These are phyloP conservation scores for Marasmius oreades DNA, from an alignment of 1,284 basidiomycete genomes.

Conservation along the genomic window DNA sequence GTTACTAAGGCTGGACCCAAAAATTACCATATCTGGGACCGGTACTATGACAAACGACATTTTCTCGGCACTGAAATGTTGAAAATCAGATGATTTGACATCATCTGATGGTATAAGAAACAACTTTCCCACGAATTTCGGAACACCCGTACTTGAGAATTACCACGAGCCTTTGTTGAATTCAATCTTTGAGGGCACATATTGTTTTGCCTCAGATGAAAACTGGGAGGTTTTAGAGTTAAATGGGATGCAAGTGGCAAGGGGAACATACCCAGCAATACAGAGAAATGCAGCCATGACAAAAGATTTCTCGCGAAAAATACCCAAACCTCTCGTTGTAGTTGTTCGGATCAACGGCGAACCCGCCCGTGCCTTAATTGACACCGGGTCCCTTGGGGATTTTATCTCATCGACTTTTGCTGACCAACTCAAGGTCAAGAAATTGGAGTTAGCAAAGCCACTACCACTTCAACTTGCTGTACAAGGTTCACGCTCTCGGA, in stretches of 20 bases:
- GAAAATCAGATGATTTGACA: neutral
- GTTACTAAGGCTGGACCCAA: neutral
- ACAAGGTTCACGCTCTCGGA: conserved; percentile 16
- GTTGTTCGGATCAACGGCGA: conserved; percentile 24
- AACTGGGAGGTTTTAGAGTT: neutral
- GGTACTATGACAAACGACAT: neutral
- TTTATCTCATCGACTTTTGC: conserved; percentile 31
- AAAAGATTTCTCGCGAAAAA: conserved; percentile 18
- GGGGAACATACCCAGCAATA: no score
- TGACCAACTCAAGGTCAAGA: conserved; percentile 27
- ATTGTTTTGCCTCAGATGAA: no score
- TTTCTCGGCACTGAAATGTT: neutral
- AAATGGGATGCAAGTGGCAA: neutral
- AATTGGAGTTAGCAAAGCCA: conserved; percentile 13
- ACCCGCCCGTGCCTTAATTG: conserved; percentile 24
- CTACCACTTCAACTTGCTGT: conserved; percentile 19
- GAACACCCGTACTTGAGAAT: neutral
- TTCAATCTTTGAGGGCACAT: neutral
- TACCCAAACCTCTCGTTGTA: conserved; percentile 26
- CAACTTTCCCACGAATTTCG: neutral
- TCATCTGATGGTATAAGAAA: neutral
- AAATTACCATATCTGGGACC: neutral
- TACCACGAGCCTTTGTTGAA: neutral
- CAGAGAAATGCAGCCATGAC: neutral
- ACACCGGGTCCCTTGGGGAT: conserved; percentile 31